phyloP scores from a whole-genome alignment of 441 rosid species.

The Pelargonium fulgidum region DNA sequence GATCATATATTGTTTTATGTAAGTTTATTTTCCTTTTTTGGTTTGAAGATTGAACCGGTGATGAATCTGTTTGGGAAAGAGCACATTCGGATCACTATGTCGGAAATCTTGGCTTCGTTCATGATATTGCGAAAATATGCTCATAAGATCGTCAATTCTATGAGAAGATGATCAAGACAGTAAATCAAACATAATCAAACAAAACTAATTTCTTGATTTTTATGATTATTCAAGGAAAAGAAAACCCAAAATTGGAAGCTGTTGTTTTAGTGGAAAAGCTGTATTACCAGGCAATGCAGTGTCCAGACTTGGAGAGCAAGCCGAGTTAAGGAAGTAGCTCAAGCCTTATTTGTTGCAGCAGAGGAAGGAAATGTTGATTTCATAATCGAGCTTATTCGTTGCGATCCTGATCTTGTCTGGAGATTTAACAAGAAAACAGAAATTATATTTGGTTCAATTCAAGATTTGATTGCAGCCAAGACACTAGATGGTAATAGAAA shows the following conservation, averaged over 20 bases:
- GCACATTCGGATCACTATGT: not conserved
- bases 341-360: not conserved
- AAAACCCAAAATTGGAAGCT: not conserved
- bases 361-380: not conserved
- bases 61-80: not conserved
- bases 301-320: not conserved
- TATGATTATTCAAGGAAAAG: not conserved
- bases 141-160: too few species aligned
- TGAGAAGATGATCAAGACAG: too few species aligned
- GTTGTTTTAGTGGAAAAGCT: not conserved
- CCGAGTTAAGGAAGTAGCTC: not conserved
- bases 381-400: not conserved
- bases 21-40: not conserved
- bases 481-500: not conserved
- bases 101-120: too few species aligned
- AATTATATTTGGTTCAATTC: not conserved
- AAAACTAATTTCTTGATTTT: not conserved
- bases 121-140: too few species aligned
- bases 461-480: not conserved
- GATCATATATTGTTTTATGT: not conserved
- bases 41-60: not conserved
- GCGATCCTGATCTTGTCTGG: not conserved
- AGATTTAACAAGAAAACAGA: not conserved
- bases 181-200: too few species aligned
- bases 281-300: not conserved